Conservation (phyloP, 768 basidiomycete species). For the Solioccasus polychromus region DNA sequence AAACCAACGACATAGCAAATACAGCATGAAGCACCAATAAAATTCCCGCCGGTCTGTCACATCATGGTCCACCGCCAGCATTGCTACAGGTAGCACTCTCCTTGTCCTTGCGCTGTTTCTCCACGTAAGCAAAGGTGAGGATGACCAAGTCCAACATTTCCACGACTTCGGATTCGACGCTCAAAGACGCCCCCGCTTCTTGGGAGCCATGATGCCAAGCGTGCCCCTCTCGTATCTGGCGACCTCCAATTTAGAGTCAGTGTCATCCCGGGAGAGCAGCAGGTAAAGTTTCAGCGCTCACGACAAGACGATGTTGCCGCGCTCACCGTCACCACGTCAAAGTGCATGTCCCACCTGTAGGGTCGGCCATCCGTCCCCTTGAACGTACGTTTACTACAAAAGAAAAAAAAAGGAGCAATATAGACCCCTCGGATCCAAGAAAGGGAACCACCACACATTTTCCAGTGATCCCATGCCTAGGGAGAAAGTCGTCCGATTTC, state of each 20-base stretch:
- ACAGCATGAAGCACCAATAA: no score
- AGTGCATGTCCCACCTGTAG: constrained; percentile 30
- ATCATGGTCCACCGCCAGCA: no score
- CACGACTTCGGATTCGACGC: constrained; percentile 11
- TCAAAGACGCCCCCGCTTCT: constrained; percentile 14
- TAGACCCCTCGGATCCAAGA: no score
- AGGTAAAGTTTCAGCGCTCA: neutral
- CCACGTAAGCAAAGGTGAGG: constrained; percentile 26
- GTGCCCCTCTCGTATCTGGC: constrained; percentile 17
- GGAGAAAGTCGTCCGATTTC: constrained; percentile 20
- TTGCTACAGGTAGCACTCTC: no score
- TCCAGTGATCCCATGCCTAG: constrained; percentile 12
- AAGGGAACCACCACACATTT: constrained; percentile 11
- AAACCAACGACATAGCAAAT: no score
- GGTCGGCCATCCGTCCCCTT: constrained; percentile 29
- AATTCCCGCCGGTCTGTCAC: no score
- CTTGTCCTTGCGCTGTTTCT: constrained; percentile 19
- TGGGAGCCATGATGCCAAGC: constrained; percentile 16
- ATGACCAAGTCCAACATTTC: constrained; percentile 24
- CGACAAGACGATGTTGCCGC: no score
- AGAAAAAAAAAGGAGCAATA: no score
- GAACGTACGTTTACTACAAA: constrained; percentile 23
- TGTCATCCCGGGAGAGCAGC: constrained; percentile 19
- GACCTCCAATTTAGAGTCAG: constrained; percentile 5
- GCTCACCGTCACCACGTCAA: constrained; percentile 13